Conservation (phyloP, 805 yeast species). For the Spathaspora boniae region DNA sequence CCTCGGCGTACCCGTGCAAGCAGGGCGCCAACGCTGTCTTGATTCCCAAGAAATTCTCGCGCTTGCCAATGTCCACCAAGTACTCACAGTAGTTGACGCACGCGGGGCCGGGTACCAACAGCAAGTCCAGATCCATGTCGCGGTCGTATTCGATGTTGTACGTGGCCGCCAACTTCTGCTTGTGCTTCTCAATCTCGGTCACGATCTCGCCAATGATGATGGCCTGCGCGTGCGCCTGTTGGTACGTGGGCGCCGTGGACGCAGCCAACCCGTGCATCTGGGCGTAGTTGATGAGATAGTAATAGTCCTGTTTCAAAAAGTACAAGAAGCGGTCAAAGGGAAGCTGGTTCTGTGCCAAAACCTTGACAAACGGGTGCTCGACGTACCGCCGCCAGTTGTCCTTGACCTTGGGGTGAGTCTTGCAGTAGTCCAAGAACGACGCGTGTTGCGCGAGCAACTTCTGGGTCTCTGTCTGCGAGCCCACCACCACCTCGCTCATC, state of each 20-base stretch:
- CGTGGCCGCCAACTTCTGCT: conserved; percentile 39
- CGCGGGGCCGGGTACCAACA: conserved; percentile 51
- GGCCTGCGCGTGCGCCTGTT: conserved; percentile 48
- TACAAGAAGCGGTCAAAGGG: conserved; percentile 49
- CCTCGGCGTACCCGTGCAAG: conserved; percentile 65
- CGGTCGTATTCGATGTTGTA: conserved; percentile 39
- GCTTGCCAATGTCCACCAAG: conserved; percentile 49
- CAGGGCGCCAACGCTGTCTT: conserved; percentile 74
- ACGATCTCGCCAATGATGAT: conserved; percentile 49
- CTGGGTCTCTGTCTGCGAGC: conserved; percentile 3
- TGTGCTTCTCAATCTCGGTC: conserved; percentile 55
- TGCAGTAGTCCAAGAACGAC: conserved; percentile 38
- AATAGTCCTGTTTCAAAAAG: conserved; percentile 62
- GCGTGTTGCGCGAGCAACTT: conserved; percentile 1
- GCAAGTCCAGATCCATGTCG: conserved; percentile 37
- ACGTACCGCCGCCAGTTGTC: conserved; percentile 57
- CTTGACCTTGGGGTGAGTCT: conserved; percentile 51
- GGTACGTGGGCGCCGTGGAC: conserved; percentile 54
- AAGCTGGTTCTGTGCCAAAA: conserved; percentile 50
- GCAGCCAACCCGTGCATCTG: conserved; percentile 63
- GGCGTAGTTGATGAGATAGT: conserved; percentile 66
- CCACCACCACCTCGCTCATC: conserved; percentile 8
- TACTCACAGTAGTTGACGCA: conserved; percentile 61
- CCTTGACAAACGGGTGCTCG: conserved; percentile 58
- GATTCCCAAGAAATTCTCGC: conserved; percentile 59